Conservation (phyloP, 169 alveolate species). For the Miamiensis avidus region DNA sequence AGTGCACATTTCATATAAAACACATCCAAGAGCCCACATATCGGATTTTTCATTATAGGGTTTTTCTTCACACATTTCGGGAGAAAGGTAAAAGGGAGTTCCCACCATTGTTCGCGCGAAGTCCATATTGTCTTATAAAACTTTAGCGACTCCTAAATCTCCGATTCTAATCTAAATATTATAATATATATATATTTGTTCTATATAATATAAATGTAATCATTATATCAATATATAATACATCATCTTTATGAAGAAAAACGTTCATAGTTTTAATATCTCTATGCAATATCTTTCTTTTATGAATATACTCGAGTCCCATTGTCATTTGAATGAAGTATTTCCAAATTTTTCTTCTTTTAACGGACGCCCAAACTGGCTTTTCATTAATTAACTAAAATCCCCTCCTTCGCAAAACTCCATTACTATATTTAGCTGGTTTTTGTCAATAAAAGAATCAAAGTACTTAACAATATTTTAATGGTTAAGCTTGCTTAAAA, state of each 20-base stretch:
- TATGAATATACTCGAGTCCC: constrained; percentile 77
- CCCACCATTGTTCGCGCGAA: constrained; percentile 98
- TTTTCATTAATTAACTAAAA: constrained; percentile 57
- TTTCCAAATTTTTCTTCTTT: constrained; percentile 76
- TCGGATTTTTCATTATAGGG: constrained; percentile 99
- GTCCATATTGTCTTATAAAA: constrained; percentile 91
- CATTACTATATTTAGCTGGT: constrained; percentile 75
- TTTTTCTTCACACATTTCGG: constrained; percentile 98
- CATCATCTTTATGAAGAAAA: constrained; percentile 69
- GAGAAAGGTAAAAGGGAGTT: constrained; percentile 99
- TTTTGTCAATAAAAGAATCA: constrained; percentile 84
- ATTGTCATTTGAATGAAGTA: constrained; percentile 68
- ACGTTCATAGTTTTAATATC: constrained; percentile 83
- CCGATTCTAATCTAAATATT: constrained; percentile 72
- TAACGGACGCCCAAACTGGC: constrained; percentile 54
- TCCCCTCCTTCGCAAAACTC: constrained; percentile 89
- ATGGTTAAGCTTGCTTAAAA: constrained; percentile 66
- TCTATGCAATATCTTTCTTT: constrained; percentile 74
- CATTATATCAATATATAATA: too few species aligned
- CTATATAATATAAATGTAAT: too few species aligned
- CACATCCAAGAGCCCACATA: constrained; percentile 98
- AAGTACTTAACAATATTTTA: constrained; percentile 76
- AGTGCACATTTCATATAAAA: constrained; percentile 90
- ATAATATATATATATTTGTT: too few species aligned
- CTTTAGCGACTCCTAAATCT: constrained; percentile 88